phyloP scores from a whole-genome alignment of 1,284 basidiomycete genomes.

The Ustilago cynodontis region DNA sequence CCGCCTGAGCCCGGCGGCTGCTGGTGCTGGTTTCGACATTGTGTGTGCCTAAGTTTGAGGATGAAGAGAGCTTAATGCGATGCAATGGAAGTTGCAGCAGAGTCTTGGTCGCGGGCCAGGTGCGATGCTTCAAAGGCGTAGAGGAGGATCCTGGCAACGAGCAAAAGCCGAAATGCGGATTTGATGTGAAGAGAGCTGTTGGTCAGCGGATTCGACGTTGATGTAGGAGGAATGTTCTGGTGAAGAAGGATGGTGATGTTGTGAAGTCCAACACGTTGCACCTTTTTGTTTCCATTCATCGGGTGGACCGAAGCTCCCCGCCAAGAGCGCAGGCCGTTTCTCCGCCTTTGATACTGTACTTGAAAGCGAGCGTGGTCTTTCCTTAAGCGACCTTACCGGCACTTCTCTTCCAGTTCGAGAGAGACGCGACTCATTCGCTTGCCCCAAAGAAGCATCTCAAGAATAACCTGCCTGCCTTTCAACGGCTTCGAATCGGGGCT shows the following conservation, averaged over 20 bases:
- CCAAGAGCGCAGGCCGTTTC: background rate
- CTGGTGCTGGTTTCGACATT: constrained; percentile 43
- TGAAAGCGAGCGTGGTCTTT: constrained; percentile 4
- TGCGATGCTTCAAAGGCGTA: background rate
- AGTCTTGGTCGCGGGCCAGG: background rate
- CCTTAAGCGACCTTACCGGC: constrained; percentile 6
- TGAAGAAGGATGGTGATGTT: background rate
- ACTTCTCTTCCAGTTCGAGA: background rate
- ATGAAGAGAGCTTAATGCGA: background rate
- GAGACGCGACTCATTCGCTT: background rate
- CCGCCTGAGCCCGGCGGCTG: constrained; percentile 18
- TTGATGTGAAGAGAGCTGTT: background rate
- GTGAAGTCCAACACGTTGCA: background rate
- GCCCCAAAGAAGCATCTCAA: constrained; percentile 8
- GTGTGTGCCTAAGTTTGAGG: background rate
- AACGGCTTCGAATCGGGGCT: background rate
- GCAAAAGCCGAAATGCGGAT: no score
- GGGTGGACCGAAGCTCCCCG: constrained; percentile 1
- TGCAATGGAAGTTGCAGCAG: background rate
- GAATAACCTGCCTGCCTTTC: background rate
- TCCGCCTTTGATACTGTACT: background rate
- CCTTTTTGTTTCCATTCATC: background rate
- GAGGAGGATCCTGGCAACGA: no score
- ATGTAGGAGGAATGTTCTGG: background rate
- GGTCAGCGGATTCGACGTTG: background rate